Evolutionary conservation across 1,284 basidiomycete genomes (phyloP).

Genomic region (Wallemia mellicola): DNA sequence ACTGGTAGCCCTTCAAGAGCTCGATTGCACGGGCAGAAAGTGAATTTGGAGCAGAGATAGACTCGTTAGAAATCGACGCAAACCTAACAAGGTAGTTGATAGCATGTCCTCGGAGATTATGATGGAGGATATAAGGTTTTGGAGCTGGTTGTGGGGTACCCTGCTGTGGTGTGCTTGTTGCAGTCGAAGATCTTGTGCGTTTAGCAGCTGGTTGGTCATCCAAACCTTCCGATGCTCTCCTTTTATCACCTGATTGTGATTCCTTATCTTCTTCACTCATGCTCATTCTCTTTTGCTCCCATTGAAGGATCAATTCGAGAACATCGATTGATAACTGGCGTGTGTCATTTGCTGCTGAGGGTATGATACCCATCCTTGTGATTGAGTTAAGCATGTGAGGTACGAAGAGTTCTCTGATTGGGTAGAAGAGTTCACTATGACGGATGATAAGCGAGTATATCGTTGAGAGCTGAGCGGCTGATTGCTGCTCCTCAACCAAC

Average conservation of each 20-base stretch:
- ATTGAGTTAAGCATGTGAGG: conserved; percentile 80
- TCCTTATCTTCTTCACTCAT: conserved; percentile 15
- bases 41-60: conserved; percentile 24
- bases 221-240: conserved; percentile 16
- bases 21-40: conserved; percentile 46
- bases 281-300: conserved; percentile 33
- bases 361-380: conserved; percentile 52
- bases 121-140: conserved; percentile 37
- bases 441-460: conserved; percentile 81
- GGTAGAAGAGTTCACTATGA: conserved; percentile 74
- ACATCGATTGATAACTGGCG: conserved; percentile 54
- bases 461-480: conserved; percentile 49
- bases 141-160: conserved; percentile 1
- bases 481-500: conserved; percentile 63
- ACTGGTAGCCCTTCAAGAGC: conserved; percentile 52
- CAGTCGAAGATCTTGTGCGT: neutral
- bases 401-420: conserved; percentile 76
- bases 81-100: conserved; percentile 80
- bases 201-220: conserved; percentile 8
- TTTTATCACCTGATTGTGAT: conserved; percentile 8
- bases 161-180: conserved; percentile 4
- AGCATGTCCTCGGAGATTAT: conserved; percentile 55
- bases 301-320: conserved; percentile 55
- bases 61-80: conserved; percentile 39
- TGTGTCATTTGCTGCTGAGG: conserved; percentile 45